Percentiles rank a stretch among this genome's conserved stretches.
Conservation (phyloP, 2,329 filamentous ascomycete genomes). For the Xylaria sp. region DNA sequence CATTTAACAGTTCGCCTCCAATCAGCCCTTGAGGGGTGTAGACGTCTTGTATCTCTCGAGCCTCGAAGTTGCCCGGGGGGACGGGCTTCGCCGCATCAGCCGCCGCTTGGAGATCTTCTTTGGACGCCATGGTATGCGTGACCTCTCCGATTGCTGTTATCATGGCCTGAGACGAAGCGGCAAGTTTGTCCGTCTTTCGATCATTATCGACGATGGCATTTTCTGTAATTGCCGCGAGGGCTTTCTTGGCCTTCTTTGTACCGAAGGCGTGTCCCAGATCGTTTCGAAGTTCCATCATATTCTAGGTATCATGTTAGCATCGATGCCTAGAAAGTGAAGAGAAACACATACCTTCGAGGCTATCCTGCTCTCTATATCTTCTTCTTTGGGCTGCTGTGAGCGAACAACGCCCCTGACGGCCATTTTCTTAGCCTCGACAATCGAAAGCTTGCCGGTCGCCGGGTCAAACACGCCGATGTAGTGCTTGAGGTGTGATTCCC, state of each 20-base stretch:
- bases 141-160: slow-evolving; percentile 71
- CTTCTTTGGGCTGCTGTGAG: slow-evolving; percentile 62
- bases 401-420: slow-evolving; percentile 67
- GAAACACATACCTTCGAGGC: slow-evolving; percentile 51
- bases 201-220: slow-evolving; percentile 69
- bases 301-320: slow-evolving; percentile 54
- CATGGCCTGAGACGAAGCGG: slow-evolving; percentile 67
- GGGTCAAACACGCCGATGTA: slow-evolving; percentile 74
- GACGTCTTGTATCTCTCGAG: slow-evolving; percentile 75
- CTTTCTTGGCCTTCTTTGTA: slow-evolving; percentile 87
- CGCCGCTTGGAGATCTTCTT: slow-evolving; percentile 71
- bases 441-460: slow-evolving; percentile 65
- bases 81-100: slow-evolving; percentile 77
- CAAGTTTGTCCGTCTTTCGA: slow-evolving; percentile 61
- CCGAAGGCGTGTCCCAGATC: slow-evolving; percentile 82
- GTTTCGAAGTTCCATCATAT: slow-evolving; percentile 69
- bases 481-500: slow-evolving; percentile 64
- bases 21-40: slow-evolving; percentile 76
- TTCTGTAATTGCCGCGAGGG: slow-evolving; percentile 65
- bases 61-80: slow-evolving; percentile 74
- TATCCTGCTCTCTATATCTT: slow-evolving; percentile 55
- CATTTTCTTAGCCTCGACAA: slow-evolving; percentile 73
- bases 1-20: slow-evolving; percentile 72
- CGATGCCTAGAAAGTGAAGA: background rate
- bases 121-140: slow-evolving; percentile 73